Percentiles rank a stretch among this genome's conserved stretches.
Evolutionary conservation across 306 rosid species (phyloP).

Genomic region (Ochetophila trinervis): DNA sequence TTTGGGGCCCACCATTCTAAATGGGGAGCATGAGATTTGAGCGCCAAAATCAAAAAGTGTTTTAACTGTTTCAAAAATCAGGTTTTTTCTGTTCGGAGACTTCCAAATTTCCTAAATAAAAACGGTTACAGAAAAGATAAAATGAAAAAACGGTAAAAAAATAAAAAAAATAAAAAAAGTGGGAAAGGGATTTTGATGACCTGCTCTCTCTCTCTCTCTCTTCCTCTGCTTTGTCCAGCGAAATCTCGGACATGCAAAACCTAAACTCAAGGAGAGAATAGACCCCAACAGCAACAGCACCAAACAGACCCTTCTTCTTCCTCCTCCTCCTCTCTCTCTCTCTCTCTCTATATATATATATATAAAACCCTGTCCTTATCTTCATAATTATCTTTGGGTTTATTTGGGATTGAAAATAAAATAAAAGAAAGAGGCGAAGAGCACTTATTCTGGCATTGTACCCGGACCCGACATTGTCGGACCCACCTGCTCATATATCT

Average conservation of each 20-base stretch:
- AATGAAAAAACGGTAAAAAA: too few relatives aligned
- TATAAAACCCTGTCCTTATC: neutral
- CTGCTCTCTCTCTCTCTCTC: constrained; percentile 16
- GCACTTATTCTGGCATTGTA: constrained; percentile 15
- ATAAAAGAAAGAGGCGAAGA: constrained; percentile 4
- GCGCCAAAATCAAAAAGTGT: too few relatives aligned
- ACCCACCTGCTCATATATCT: constrained; percentile 11
- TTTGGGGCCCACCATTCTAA: too few relatives aligned
- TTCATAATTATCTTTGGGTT: neutral
- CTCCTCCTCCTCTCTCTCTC: constrained; percentile 13
- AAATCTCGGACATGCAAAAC: constrained; percentile 32
- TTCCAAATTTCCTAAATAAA: too few relatives aligned
- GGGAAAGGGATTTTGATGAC: too few relatives aligned
- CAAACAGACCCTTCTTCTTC: neutral
- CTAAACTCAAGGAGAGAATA: constrained; percentile 8
- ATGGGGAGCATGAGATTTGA: too few relatives aligned
- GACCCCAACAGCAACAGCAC: neutral
- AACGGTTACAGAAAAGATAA: too few relatives aligned
- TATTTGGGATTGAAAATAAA: neutral
- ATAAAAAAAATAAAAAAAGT: too few relatives aligned
- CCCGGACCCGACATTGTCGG: constrained; percentile 43
- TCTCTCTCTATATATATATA: constrained; percentile 4
- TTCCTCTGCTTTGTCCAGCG: constrained; percentile 22
- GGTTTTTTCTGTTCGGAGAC: too few relatives aligned
- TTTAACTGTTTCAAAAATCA: too few relatives aligned